phyloP scores from a whole-genome alignment of 2,329 filamentous ascomycete species.

The Alternaria atra region DNA sequence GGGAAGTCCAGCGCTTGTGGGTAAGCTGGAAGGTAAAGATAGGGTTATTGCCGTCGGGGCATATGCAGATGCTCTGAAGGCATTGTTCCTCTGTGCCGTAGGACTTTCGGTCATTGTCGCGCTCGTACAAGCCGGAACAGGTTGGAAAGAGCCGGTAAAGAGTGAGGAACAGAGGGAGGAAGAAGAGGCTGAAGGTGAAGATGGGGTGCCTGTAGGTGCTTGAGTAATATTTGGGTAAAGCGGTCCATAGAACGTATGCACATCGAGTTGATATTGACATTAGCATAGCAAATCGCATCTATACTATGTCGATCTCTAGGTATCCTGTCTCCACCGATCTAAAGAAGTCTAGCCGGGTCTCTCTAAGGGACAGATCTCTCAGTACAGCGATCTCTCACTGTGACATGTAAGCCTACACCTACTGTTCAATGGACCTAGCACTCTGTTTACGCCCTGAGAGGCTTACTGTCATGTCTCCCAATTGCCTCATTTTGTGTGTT shows the following conservation, averaged over 20 bases:
- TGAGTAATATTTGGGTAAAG: constrained; percentile 10
- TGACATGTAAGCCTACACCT: not conserved
- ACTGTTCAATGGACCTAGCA: not conserved
- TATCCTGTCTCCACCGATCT: not conserved
- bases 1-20: constrained; percentile 67
- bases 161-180: constrained; percentile 24
- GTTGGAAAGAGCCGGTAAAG: constrained; percentile 59
- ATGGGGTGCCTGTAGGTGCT: constrained; percentile 27
- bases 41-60: constrained; percentile 61
- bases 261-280: not conserved
- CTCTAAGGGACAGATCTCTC: not conserved
- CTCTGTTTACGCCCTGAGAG: not conserved
- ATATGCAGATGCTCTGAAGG: constrained; percentile 64
- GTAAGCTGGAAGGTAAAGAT: constrained; percentile 59
- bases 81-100: constrained; percentile 63
- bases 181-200: constrained; percentile 35
- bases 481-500: not conserved
- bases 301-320: not conserved
- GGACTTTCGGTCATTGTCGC: constrained; percentile 60
- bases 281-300: not conserved
- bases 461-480: not conserved
- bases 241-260: not conserved
- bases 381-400: not conserved
- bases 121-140: constrained; percentile 66
- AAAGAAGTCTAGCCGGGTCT: not conserved